Conservation (phyloP, 148 eudicot species). For the Amaranthus cruentus region DNA sequence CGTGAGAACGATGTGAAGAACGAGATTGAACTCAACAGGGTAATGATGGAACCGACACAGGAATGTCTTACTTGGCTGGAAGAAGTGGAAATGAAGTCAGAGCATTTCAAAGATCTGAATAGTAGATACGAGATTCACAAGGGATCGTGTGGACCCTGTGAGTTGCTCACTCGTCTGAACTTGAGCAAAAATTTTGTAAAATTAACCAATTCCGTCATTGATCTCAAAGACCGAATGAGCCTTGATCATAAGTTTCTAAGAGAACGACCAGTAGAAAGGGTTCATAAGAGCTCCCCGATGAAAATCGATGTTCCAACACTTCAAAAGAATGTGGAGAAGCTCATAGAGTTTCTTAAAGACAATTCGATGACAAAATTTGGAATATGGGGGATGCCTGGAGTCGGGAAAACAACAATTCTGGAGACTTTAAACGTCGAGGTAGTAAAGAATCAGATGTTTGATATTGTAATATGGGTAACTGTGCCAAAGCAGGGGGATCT, state of each 20-base stretch:
- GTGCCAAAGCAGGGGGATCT: conserved; percentile 14
- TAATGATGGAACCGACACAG: conserved; percentile 11
- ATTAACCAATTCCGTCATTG: conserved; percentile 8
- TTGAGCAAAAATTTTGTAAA: conserved; percentile 20
- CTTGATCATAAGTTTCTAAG: conserved; percentile 2
- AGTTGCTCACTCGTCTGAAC: conserved; percentile 10
- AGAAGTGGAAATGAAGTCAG: neutral
- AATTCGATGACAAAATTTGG: conserved; percentile 22
- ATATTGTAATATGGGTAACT: conserved; percentile 24
- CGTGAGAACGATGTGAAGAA: conserved; percentile 11
- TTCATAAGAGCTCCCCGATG: conserved; percentile 12
- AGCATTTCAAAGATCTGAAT: neutral
- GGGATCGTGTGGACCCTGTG: conserved; percentile 13
- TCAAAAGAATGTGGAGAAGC: conserved; percentile 15
- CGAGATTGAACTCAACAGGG: neutral
- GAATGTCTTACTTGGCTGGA: conserved; percentile 20
- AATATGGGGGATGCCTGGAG: conserved; percentile 24
- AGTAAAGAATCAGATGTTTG: conserved; percentile 11
- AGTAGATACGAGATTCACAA: conserved; percentile 10
- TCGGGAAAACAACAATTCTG: conserved; percentile 28
- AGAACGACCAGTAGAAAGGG: conserved; percentile 7
- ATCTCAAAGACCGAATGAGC: conserved; percentile 10
- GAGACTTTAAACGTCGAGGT: conserved; percentile 16
- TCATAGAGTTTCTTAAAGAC: conserved; percentile 19
- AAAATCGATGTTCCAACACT: conserved; percentile 20